Conservation (phyloP, 805 yeast species). For the Cyberlindnera maritima region DNA sequence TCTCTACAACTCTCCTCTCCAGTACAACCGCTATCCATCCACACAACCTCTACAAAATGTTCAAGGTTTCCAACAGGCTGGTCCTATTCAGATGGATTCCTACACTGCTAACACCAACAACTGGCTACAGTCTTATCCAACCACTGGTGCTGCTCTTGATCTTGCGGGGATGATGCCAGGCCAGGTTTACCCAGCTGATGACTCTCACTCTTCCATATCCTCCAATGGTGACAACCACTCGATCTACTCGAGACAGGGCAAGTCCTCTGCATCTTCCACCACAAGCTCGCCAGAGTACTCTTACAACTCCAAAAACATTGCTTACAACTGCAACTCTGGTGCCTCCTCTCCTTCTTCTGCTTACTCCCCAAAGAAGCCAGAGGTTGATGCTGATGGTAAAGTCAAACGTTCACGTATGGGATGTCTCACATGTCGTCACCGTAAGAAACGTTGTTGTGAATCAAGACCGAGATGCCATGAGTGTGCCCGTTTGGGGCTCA, state of each 20-base stretch:
- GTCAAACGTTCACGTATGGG: constrained; percentile 61
- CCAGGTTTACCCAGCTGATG: constrained; percentile 4
- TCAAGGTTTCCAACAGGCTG: constrained; percentile 1
- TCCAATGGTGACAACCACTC: constrained; percentile 8
- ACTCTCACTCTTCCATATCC: constrained; percentile 8
- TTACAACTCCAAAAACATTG: background rate
- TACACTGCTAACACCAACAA: constrained; percentile 4
- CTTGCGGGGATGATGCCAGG: constrained; percentile 3
- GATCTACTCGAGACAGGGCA: constrained; percentile 6
- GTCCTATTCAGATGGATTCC: constrained; percentile 1
- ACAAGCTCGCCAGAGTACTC: constrained; percentile 12
- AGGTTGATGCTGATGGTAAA: constrained; percentile 8
- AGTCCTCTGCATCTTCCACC: constrained; percentile 8
- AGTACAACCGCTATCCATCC: background rate
- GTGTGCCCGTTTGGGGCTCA: constrained; percentile 60
- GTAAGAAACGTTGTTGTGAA: constrained; percentile 81
- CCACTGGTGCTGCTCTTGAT: constrained; percentile 1
- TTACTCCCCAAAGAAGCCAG: background rate
- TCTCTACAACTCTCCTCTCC: constrained; percentile 11
- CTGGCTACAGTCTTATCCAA: constrained; percentile 8
- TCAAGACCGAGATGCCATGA: constrained; percentile 63
- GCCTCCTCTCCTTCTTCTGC: constrained; percentile 3
- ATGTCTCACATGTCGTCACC: constrained; percentile 71
- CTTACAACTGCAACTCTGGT: background rate
- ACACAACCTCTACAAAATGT: background rate